These are phyloP conservation scores for Phaeosphaeria sp. DNA, from an alignment of 2,329 filamentous ascomycete genomes.

Conservation along the genomic window DNA sequence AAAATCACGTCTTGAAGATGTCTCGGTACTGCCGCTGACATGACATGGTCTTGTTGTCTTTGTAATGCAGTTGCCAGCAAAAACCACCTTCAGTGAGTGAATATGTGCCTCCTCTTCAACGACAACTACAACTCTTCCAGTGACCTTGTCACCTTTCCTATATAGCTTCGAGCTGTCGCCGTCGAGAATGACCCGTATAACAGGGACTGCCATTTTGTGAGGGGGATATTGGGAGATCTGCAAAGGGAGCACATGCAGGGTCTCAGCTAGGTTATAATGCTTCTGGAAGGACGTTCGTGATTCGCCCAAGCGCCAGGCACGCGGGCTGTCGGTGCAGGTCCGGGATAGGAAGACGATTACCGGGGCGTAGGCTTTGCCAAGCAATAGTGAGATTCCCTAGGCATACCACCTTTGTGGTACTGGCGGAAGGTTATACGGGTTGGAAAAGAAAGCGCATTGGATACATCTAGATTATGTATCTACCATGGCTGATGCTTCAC, in stretches of 20 bases:
- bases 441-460: slow-evolving; percentile 23
- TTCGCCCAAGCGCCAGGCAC: slow-evolving; percentile 30
- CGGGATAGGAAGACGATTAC: slow-evolving; percentile 40
- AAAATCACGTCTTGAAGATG: slow-evolving; percentile 25
- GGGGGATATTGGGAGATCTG: slow-evolving; percentile 13
- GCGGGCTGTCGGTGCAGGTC: slow-evolving; percentile 33
- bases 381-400: slow-evolving; percentile 33
- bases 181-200: slow-evolving; percentile 39
- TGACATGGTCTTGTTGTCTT: slow-evolving; percentile 38
- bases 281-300: slow-evolving; percentile 20
- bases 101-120: slow-evolving; percentile 36
- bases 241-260: slow-evolving; percentile 31
- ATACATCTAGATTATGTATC: not conserved
- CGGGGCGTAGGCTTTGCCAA: slow-evolving; percentile 35
- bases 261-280: slow-evolving; percentile 25
- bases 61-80: slow-evolving; percentile 41
- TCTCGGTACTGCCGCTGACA: slow-evolving; percentile 19
- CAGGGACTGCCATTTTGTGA: slow-evolving; percentile 33
- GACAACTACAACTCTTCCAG: slow-evolving; percentile 39
- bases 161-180: slow-evolving; percentile 38
- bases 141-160: slow-evolving; percentile 41
- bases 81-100: slow-evolving; percentile 35
- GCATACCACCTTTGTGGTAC: slow-evolving; percentile 33
- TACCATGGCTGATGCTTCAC: not conserved
- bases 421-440: slow-evolving; percentile 27